Evolutionary conservation across 208 protist species (phyloP).

Genomic region (Lotmaria passim): DNA sequence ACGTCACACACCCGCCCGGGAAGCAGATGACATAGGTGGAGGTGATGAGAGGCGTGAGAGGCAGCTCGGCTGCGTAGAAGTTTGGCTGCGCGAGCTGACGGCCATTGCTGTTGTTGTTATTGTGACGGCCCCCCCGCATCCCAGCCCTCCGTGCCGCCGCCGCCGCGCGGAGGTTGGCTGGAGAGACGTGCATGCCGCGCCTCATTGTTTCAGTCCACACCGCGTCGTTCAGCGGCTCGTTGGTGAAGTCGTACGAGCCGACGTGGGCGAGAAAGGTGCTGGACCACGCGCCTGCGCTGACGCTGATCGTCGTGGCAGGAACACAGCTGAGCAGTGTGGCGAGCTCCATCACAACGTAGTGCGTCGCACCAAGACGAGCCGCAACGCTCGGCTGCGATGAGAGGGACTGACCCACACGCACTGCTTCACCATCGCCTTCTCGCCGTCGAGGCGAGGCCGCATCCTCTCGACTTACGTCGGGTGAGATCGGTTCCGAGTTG

Average conservation of each 20-base stretch:
- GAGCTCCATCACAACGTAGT: conserved; percentile 33
- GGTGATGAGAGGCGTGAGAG: conserved; percentile 14
- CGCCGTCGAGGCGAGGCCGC: no score
- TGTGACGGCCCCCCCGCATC: no score
- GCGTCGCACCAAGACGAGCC: not conserved
- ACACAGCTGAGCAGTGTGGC: conserved; percentile 24
- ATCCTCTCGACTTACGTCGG: no score
- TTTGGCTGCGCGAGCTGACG: not conserved
- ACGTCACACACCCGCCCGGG: conserved; percentile 44
- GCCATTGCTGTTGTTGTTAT: not conserved
- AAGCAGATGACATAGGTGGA: conserved; percentile 46
- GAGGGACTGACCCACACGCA: not conserved
- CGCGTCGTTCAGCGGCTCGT: conserved; percentile 25
- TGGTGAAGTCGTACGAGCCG: not conserved
- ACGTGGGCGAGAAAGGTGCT: conserved; percentile 4
- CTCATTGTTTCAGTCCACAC: conserved; percentile 3
- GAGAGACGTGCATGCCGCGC: conserved; percentile 14
- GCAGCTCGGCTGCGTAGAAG: not conserved
- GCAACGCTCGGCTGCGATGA: not conserved
- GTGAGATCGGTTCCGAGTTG: no score
- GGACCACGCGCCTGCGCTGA: conserved; percentile 14
- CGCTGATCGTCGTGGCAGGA: not conserved
- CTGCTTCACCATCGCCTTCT: no score
- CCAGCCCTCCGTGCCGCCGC: not conserved
- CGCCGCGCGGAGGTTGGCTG: not conserved